Percentiles rank a stretch among this genome's conserved stretches.
Evolutionary conservation across 192 early-diverging fungal genomes (phyloP).

Genomic region (Coemansia sp.): DNA sequence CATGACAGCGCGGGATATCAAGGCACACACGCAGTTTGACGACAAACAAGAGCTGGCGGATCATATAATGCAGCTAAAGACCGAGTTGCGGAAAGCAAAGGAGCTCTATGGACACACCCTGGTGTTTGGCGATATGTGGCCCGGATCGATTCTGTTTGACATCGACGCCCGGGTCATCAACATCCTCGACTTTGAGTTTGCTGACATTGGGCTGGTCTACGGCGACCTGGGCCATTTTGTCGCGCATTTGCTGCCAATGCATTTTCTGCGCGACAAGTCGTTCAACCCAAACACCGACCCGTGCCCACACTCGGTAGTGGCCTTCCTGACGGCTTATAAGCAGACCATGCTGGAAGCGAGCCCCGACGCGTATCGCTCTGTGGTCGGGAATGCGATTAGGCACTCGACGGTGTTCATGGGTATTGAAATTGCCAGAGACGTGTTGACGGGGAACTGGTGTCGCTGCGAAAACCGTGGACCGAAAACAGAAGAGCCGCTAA

Average conservation of each 20-base stretch:
- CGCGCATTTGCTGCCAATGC: constrained; percentile 26
- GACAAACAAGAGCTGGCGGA: constrained; percentile 15
- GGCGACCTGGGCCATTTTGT: constrained; percentile 32
- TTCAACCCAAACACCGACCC: constrained; percentile 22
- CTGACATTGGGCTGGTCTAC: constrained; percentile 17
- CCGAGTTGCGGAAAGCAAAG: background rate
- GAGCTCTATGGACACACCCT: background rate
- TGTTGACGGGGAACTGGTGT: constrained; percentile 41
- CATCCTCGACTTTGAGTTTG: constrained; percentile 33
- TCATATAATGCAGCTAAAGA: background rate
- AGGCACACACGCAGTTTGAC: constrained; percentile 7
- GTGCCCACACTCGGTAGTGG: constrained; percentile 16
- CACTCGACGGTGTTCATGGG: constrained; percentile 22
- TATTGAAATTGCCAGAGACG: constrained; percentile 28
- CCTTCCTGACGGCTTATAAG: constrained; percentile 16
- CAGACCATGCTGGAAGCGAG: constrained; percentile 6
- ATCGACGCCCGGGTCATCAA: constrained; percentile 1
- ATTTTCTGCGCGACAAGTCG: constrained; percentile 10
- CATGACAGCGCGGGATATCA: background rate
- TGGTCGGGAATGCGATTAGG: constrained; percentile 4
- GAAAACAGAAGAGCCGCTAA: constrained; percentile 7
- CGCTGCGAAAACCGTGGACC: constrained; percentile 13
- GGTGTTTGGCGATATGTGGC: constrained; percentile 41
- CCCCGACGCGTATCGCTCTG: constrained; percentile 1
- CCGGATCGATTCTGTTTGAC: constrained; percentile 23